Conservation (phyloP, 805 yeast genomes). For the Pichia sporocuriosa region DNA sequence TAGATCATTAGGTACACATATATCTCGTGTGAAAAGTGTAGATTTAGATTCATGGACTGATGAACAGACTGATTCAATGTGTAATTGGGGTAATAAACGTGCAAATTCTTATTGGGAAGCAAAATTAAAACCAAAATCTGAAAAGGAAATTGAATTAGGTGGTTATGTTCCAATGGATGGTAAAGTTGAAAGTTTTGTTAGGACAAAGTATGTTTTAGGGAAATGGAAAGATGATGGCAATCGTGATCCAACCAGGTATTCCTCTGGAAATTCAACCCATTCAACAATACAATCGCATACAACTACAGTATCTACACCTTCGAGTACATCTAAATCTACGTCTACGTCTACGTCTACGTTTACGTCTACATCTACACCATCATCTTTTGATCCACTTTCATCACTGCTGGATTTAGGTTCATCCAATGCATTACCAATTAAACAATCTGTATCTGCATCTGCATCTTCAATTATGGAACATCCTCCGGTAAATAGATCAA, state of each 20-base stretch:
- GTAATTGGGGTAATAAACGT: constrained; percentile 76
- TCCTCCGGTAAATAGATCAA: constrained; percentile 1
- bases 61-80: constrained; percentile 77
- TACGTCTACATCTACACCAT: constrained; percentile 1
- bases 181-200: constrained; percentile 81
- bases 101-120: constrained; percentile 86
- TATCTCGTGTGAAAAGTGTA: constrained; percentile 85
- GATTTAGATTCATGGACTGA: constrained; percentile 97
- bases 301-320: constrained; percentile 2
- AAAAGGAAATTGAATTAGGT: constrained; percentile 7
- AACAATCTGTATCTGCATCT: constrained; percentile 2
- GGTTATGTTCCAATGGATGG: constrained; percentile 72
- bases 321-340: constrained; percentile 2
- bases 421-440: not conserved
- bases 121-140: constrained; percentile 26
- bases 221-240: constrained; percentile 66
- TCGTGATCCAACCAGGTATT: constrained; percentile 40
- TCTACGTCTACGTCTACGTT: constrained; percentile 7
- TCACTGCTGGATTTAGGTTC: constrained; percentile 10
- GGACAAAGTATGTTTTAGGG: constrained; percentile 85
- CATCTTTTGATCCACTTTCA: constrained; percentile 2
- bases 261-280: constrained; percentile 34
- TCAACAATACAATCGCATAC: constrained; percentile 11
- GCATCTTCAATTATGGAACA: not conserved
- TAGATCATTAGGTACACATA: constrained; percentile 92